Base-by-base conservation (phyloP, 768 basidiomycete genomes). In the Mycena vitilis region DNA sequence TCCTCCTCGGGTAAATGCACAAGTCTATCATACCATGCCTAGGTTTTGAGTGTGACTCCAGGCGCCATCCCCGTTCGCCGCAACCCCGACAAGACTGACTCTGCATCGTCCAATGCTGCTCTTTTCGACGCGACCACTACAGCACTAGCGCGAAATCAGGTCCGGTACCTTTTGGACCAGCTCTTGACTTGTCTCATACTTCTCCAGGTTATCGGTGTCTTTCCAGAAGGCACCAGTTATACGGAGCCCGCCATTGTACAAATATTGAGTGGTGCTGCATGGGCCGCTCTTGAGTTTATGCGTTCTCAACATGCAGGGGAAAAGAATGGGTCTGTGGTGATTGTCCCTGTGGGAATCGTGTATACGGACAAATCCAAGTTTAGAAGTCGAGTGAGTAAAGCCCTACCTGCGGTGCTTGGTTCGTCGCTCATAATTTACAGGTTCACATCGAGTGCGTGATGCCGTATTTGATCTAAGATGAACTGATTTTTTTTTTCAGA, bases 331-430 rank as follows among this genome's bases (percentile, higher is more conserved):
- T 69, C 68, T 40, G 78, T 89, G 48, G 71, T 81, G 1, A 81
- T 92, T 66, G 79, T 92, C 1, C 91, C 91, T 0, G 88, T 88
- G n/a, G 86, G 83, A 1, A 86, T 94, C 61, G 88, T 88, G 12
- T 94, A 93, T 78, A 88, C 87, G 20, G 85, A 92, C 73, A 92
- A 94, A 79, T 80, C 86, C 12, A 84, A 82, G 73, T 93, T 91
- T 75, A 79, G 86, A 64, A 90, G 88, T 75, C 77, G 88, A 64
- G 84, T 86, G 73, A 78, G 84, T 81, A 38, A 34, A 23, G 11
- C n/a, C 20, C 18, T 55, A 18, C 25, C 5, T 59, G 20, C 42
- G 44, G 45, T 37, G 48, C 22, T 52, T 51, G 23, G 36, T 15
- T 10, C 13, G 59, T 36, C 47, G 37, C 54, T 71, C 15, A 57